phyloP scores from a whole-genome alignment of 129 eudicot species.

The Lactuca saligna region DNA sequence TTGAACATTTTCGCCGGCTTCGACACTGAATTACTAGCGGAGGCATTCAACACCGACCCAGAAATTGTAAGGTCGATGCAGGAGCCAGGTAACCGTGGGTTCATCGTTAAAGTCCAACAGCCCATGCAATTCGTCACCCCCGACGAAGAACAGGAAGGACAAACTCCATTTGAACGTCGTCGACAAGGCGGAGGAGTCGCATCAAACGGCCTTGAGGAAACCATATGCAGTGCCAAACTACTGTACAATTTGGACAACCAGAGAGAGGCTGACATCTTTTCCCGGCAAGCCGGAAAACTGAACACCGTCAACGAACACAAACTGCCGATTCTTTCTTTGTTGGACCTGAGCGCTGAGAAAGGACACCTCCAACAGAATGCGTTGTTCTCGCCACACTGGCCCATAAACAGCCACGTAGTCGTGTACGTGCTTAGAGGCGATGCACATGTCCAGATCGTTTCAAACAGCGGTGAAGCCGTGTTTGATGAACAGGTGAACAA shows the following conservation, averaged over 20 bases:
- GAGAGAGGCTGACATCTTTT: conserved; percentile 51
- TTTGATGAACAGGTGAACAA: conserved; percentile 54
- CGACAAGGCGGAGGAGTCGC: neutral
- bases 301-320: conserved; percentile 43
- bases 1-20: conserved; percentile 57
- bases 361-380: conserved; percentile 67
- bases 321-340: conserved; percentile 51
- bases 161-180: neutral
- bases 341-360: conserved; percentile 67
- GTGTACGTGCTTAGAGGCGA: conserved; percentile 60
- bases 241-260: conserved; percentile 45
- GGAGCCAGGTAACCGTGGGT: conserved; percentile 40
- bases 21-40: conserved; percentile 56
- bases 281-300: conserved; percentile 54
- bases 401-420: conserved; percentile 48
- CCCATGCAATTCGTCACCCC: conserved; percentile 52
- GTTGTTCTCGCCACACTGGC: conserved; percentile 53
- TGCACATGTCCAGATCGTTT: conserved; percentile 52
- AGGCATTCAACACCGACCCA: conserved; percentile 45
- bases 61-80: conserved; percentile 53
- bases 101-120: conserved; percentile 45
- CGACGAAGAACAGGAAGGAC: conserved; percentile 32
- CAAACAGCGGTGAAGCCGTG: conserved; percentile 46
- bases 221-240: conserved; percentile 47
- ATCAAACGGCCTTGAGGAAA: conserved; percentile 59